These are phyloP conservation scores for Debaryomyces maramus DNA, from an alignment of 805 yeast species.

Conservation along the genomic window DNA sequence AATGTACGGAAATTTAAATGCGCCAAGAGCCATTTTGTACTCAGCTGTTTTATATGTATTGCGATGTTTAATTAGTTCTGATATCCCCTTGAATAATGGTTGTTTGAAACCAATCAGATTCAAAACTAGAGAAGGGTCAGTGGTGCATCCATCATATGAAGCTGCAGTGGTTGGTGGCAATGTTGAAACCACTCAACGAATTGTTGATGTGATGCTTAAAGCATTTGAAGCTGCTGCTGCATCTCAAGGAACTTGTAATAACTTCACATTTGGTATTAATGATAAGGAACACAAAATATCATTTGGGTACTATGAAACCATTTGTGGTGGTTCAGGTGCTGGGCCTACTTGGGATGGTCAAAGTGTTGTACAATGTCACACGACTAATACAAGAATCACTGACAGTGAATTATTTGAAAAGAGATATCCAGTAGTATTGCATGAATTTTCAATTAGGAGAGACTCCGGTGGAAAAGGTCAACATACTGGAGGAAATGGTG, in stretches of 20 bases:
- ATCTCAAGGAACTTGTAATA: slow-evolving; percentile 90
- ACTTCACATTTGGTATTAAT: slow-evolving; percentile 81
- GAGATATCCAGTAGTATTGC: slow-evolving; percentile 73
- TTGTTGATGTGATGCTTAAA: slow-evolving; percentile 77
- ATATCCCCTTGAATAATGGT: slow-evolving; percentile 88
- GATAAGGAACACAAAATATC: slow-evolving; percentile 54
- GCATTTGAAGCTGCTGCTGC: slow-evolving; percentile 85
- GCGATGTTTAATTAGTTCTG: slow-evolving; percentile 76
- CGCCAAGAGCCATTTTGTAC: slow-evolving; percentile 82
- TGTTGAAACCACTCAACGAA: slow-evolving; percentile 86
- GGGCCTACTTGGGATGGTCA: slow-evolving; percentile 77
- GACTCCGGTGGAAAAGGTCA: slow-evolving; percentile 75
- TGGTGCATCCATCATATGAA: slow-evolving; percentile 69
- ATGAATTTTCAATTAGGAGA: slow-evolving; percentile 61
- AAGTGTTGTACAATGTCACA: slow-evolving; percentile 80
- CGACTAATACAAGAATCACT: slow-evolving; percentile 87
- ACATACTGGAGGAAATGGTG: slow-evolving; percentile 76
- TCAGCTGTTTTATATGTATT: slow-evolving; percentile 83
- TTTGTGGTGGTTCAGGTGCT: slow-evolving; percentile 91
- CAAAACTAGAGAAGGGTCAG: slow-evolving; percentile 28
- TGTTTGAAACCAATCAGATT: slow-evolving; percentile 75
- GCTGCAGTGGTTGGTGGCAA: slow-evolving; percentile 89
- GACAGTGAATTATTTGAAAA: slow-evolving; percentile 82
- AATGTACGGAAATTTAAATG: slow-evolving; percentile 81
- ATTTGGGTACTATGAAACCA: slow-evolving; percentile 85